Evolutionary conservation across 2,329 filamentous ascomycete genomes (phyloP), one percentile per base, ranked within the genome.

Genomic region (Xylaria sp.): DNA sequence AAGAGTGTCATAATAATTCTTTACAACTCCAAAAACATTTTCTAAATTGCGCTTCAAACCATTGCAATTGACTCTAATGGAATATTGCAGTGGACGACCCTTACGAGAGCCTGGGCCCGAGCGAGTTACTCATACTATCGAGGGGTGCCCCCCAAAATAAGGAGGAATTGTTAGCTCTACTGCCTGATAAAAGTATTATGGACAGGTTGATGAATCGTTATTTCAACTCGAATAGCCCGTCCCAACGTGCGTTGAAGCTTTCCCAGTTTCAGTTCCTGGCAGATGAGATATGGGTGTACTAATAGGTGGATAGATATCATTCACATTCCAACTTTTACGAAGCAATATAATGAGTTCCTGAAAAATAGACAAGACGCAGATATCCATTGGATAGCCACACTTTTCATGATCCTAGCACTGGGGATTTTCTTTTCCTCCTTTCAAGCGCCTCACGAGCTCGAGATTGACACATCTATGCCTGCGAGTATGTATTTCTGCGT

Each of bases 201-300:
- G 87, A 88, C 73, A 81, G 83, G 44, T 78, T 89, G 46, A 81
- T 88, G 69, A 84, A 83, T 72, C 79, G 84, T 56, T 89, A 87
- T 74, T 89, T 89, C 73, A 81, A 82, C 63, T 86, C 85, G 0
- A 82, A 84, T 70, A 86, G 82, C 63, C 85, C 87, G 20, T 85
- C 86, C 50, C 81, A 86, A 67, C 82, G 86, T 88, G 75, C 75
- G 81, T 63, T 41, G 5, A 48, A 57, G 3, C 34, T 15, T n/a
- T n/a, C 18, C 28, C 8, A 25, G n/a, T 20, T 56, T 37, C 44
- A n/a, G 2, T 9, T 46, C 39, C 8, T 52, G 73, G 54, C 5
- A 25, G 10, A 28, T 66, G 13, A 41, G 12, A 63, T 25, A 25
- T n/a, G 9, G n/a, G 18, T n/a, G 28, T 51, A 44, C 66, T 74